Evolutionary conservation across 805 yeast genomes (phyloP), one percentile per base, ranked within the genome.

Genomic region (Saturnispora mendoncae): DNA sequence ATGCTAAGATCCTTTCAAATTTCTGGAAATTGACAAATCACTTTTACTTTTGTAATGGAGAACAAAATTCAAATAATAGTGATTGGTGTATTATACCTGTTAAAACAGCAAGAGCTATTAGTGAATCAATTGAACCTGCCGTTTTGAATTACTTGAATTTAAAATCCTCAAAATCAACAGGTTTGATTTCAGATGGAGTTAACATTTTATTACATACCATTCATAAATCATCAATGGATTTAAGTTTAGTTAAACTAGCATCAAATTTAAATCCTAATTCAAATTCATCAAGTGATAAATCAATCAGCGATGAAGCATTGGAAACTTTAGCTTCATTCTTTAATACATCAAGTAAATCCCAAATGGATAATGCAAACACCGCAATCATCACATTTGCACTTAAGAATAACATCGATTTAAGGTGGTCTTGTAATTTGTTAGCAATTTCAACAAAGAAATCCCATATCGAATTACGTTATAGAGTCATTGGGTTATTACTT

Each of bases 401-500:
- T 46, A 43, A 44, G 7, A 50, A 55, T n/a, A 39, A 47, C 4
- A 41, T 44, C 10, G 58, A 55, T 18, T 31, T 54, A 12, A 54
- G 48, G 31, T 81, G 88, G 88, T 66, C 74, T 2, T 65, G 71
- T 23, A 58, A 67, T 8, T 64, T 88, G 36, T 61, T 84, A 28
- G 80, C 78, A 47, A 65, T 76, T 46, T 71, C 84, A 44, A 77
- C 87, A 6, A 72, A 74, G 30, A 85, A 88, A 74, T 74, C 85
- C 8, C 97, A 58, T 37, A 60, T 60, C 32, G 64, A 60, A 36
- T 42, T 60, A 18, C 50, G 64, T 27, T 57, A 59, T 31, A 46
- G 60, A 38, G 48, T 59, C 6, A 29, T 45, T 29, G 40, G 44
- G 12, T 28, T 40, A 4, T 44, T 57, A 19, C 46, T 57, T 3